Percentiles rank a stretch among this genome's conserved stretches.
Conservation (phyloP, 2,329 filamentous ascomycete genomes). For the Neonectria ditissima region DNA sequence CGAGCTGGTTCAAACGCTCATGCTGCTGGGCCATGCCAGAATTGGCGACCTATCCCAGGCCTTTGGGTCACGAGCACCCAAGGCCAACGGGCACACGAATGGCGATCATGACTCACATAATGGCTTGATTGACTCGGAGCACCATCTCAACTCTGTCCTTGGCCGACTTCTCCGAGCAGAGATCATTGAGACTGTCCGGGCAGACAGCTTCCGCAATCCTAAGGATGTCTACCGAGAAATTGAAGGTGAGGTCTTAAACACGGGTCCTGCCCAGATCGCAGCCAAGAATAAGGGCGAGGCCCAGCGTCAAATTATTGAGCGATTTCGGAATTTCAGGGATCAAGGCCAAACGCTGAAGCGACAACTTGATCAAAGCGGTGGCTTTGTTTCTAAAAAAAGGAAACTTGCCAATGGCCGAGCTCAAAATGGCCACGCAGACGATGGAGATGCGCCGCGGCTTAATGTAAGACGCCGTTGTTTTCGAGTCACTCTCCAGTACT, state of each 20-base stretch:
- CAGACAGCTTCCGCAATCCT: slow-evolving; percentile 68
- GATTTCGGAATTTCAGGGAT: slow-evolving; percentile 65
- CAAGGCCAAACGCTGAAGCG: slow-evolving; percentile 65
- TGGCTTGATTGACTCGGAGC: slow-evolving; percentile 57
- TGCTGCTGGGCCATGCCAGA: slow-evolving; percentile 82
- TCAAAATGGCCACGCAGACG: slow-evolving; percentile 42
- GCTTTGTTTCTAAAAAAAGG: slow-evolving; percentile 61
- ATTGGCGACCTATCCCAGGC: slow-evolving; percentile 76
- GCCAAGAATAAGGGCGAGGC: slow-evolving; percentile 75
- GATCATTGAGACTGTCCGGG: slow-evolving; percentile 73
- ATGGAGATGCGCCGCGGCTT: slow-evolving; percentile 59
- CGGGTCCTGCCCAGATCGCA: slow-evolving; percentile 55
- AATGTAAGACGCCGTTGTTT: slow-evolving; percentile 60
- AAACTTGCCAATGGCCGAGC: slow-evolving; percentile 64
- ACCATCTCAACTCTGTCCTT: slow-evolving; percentile 63
- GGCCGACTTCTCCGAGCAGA: slow-evolving; percentile 71
- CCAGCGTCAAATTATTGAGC: slow-evolving; percentile 65
- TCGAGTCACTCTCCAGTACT: slow-evolving; percentile 35
- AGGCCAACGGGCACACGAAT: slow-evolving; percentile 51
- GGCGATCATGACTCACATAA: slow-evolving; percentile 47
- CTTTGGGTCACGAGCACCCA: slow-evolving; percentile 59
- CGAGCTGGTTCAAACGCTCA: slow-evolving; percentile 78
- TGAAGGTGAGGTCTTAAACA: slow-evolving; percentile 70
- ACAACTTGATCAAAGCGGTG: slow-evolving; percentile 59
- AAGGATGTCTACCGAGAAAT: slow-evolving; percentile 71